These are phyloP conservation scores for Haplosporangium sp. DNA, from an alignment of 371 early-diverging fungal species.

Conservation along the genomic window DNA sequence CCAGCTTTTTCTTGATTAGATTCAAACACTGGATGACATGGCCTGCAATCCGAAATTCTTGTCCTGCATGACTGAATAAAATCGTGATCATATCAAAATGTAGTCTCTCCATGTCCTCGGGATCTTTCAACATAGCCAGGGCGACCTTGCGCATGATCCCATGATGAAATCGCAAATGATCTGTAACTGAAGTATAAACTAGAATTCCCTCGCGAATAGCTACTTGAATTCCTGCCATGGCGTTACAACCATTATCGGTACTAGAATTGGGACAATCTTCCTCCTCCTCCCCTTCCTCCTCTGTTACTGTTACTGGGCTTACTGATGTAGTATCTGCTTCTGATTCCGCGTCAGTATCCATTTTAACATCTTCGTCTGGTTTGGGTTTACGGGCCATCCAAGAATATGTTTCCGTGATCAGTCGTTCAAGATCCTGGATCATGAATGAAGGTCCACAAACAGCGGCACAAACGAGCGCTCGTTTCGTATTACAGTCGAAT, in stretches of 20 bases:
- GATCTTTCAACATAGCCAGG: conserved; percentile 17
- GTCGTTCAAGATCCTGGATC: conserved; percentile 34
- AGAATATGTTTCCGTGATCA: conserved; percentile 15
- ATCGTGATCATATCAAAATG: conserved; percentile 45
- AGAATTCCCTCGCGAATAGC: conserved; percentile 48
- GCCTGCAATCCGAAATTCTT: conserved; percentile 37
- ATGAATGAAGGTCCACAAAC: conserved; percentile 42
- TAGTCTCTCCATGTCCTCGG: conserved; percentile 30
- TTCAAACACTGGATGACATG: conserved; percentile 38
- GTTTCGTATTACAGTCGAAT: conserved; percentile 40
- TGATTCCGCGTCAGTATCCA: background rate
- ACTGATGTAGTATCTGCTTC: background rate
- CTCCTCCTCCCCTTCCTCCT: too few species aligned
- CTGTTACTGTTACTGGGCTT: background rate
- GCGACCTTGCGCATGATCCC: conserved; percentile 51
- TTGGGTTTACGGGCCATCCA: conserved; percentile 10
- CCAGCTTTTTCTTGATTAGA: conserved; percentile 35
- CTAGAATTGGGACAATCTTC: background rate
- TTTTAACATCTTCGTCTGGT: background rate
- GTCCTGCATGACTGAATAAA: conserved; percentile 25
- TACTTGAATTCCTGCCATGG: conserved; percentile 48
- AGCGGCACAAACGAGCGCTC: conserved; percentile 43
- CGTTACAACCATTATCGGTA: conserved; percentile 24
- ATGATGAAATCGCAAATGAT: conserved; percentile 40
- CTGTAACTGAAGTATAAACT: conserved; percentile 33